These are phyloP conservation scores for Knufia petricola DNA, from an alignment of 2,329 filamentous ascomycete species.

Conservation along the genomic window DNA sequence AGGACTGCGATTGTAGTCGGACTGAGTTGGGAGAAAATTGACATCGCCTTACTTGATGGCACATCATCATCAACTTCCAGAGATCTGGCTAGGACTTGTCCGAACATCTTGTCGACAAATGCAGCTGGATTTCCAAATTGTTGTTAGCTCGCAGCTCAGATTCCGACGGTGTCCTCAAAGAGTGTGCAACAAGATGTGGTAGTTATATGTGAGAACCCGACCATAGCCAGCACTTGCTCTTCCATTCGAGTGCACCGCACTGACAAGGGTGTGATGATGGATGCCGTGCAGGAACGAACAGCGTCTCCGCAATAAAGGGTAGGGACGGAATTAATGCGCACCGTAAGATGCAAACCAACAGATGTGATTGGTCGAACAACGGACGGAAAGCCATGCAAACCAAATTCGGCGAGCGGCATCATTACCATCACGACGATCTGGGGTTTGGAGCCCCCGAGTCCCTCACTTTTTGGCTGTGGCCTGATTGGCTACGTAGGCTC, in stretches of 20 bases:
- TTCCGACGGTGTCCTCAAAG: too few species aligned
- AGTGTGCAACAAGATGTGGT: too few species aligned
- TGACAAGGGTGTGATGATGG: background rate
- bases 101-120: background rate
- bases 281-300: background rate
- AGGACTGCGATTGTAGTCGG: conserved; percentile 24
- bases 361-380: background rate
- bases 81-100: background rate
- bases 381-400: background rate
- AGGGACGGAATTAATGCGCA: conserved; percentile 3
- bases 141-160: background rate
- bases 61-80: background rate
- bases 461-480: too few species aligned
- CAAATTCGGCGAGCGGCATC: background rate
- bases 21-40: background rate
- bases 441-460: too few species aligned
- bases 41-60: background rate
- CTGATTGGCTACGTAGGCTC: too few species aligned
- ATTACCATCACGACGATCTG: too few species aligned
- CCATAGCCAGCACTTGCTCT: too few species aligned
- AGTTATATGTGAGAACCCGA: too few species aligned
- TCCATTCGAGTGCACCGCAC: background rate
- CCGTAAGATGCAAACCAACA: background rate
- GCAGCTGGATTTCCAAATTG: background rate
- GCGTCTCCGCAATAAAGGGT: background rate